Percentiles rank a stretch among this genome's conserved stretches.
Evolutionary conservation across 2,329 filamentous ascomycete genomes (phyloP).

Genomic region (Epichloe hybrida): DNA sequence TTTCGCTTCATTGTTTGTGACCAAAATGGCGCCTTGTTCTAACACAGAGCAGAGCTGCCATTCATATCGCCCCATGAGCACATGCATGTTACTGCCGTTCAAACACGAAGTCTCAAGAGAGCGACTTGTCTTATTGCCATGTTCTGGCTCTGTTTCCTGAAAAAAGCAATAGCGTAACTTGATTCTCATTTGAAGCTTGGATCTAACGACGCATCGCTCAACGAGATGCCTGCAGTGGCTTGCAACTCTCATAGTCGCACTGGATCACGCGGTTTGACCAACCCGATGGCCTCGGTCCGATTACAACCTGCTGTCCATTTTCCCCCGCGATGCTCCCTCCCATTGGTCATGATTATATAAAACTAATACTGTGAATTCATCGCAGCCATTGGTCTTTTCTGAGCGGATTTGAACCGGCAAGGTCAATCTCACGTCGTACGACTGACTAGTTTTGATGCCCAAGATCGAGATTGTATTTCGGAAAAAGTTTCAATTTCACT

Average conservation of each 20-base stretch:
- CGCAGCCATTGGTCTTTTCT: too few species aligned
- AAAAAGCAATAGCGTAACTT: neutral
- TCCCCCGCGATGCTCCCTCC: neutral
- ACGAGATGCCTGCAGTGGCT: neutral
- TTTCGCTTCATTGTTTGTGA: too few species aligned
- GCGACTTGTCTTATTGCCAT: neutral
- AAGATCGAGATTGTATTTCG: too few species aligned
- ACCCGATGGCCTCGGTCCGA: neutral
- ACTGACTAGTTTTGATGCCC: too few species aligned
- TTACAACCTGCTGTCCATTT: neutral
- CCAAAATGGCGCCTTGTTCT: too few species aligned
- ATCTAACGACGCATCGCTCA: neutral
- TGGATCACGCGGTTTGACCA: slow-evolving; percentile 1
- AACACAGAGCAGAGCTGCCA: too few species aligned
- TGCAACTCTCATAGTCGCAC: neutral
- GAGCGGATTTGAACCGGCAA: too few species aligned
- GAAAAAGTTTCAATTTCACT: too few species aligned
- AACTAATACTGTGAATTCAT: too few species aligned
- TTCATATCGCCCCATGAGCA: too few species aligned
- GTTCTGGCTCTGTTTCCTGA: neutral
- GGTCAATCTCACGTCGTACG: too few species aligned
- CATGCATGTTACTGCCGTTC: neutral
- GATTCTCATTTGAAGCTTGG: neutral
- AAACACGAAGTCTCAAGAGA: neutral
- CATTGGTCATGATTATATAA: too few species aligned